Percentiles rank a stretch among this genome's conserved stretches.
phyloP scores from a whole-genome alignment of 179 eudicot species.

The Silene coronaria region DNA sequence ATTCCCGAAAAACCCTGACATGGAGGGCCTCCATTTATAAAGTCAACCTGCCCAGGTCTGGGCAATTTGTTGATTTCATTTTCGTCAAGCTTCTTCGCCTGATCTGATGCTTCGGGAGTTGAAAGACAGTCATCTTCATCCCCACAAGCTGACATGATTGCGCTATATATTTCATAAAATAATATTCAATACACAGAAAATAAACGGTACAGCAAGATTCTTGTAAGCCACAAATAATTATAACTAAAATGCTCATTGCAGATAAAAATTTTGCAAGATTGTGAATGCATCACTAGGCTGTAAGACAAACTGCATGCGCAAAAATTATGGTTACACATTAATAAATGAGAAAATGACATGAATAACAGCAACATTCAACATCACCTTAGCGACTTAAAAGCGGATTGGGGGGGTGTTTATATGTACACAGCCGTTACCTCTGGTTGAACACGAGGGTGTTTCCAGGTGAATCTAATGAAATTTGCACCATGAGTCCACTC shows the following conservation, averaged over 20 bases:
- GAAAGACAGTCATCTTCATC: conserved; percentile 77
- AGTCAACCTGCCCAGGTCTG: conserved; percentile 83
- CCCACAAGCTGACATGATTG: conserved; percentile 75
- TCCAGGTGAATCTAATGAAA: too few relatives aligned
- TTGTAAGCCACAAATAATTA: background rate
- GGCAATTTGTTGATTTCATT: conserved; percentile 53
- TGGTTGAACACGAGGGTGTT: too few relatives aligned
- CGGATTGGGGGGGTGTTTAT: too few relatives aligned
- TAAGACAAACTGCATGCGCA: background rate
- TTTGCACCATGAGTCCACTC: too few relatives aligned
- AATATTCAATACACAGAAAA: conserved; percentile 2
- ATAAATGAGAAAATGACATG: background rate
- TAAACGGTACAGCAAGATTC: background rate
- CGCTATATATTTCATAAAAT: conserved; percentile 32
- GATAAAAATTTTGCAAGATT: background rate
- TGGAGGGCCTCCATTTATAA: conserved; percentile 97
- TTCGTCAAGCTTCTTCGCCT: conserved; percentile 56
- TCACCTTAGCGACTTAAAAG: background rate
- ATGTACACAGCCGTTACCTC: too few relatives aligned
- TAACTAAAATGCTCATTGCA: background rate
- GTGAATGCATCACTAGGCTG: background rate
- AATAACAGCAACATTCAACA: background rate
- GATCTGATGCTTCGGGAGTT: conserved; percentile 65
- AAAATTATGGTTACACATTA: background rate
- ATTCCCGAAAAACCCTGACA: conserved; percentile 99